A percentile compares a stretch with the other conserved stretches of the same genome.
Evolutionary conservation across 257 asterid genomes (phyloP).

Genomic region (Solanum pennellii): DNA sequence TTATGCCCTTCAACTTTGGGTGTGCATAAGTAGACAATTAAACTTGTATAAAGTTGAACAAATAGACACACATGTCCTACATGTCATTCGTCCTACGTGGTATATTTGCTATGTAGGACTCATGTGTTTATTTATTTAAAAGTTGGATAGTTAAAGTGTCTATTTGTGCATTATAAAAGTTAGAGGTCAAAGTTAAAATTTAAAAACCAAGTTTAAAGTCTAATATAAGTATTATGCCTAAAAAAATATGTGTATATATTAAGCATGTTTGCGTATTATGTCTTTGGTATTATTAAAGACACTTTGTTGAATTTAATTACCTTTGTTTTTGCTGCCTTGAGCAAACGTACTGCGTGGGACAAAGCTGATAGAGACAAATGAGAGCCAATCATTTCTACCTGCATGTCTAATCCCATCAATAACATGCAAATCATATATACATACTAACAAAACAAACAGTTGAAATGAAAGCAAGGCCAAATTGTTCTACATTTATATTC

Average conservation of each 20-base stretch:
- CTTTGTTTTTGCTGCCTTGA: not conserved
- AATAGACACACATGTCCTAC: too few species aligned
- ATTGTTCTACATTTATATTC: not conserved
- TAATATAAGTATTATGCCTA: too few species aligned
- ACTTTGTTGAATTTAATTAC: not conserved
- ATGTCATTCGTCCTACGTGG: too few species aligned
- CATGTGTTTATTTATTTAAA: too few species aligned
- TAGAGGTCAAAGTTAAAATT: too few species aligned
- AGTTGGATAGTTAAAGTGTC: too few species aligned
- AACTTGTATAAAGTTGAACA: too few species aligned
- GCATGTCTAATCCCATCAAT: not conserved
- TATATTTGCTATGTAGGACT: too few species aligned
- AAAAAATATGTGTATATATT: too few species aligned
- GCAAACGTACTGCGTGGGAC: not conserved
- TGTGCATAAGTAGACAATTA: too few species aligned
- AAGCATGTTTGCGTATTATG: not conserved
- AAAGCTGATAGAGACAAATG: not conserved
- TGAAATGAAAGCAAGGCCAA: not conserved
- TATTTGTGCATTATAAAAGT: too few species aligned
- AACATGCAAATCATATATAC: not conserved
- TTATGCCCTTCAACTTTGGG: too few species aligned
- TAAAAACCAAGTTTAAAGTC: fast-evolving
- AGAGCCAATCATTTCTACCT: not conserved
- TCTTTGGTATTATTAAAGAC: not conserved
- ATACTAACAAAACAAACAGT: not conserved